Evolutionary conservation across 371 early-diverging fungal species (phyloP), one percentile per base, ranked within the genome.

Genomic region (Ordospora pajunii): DNA sequence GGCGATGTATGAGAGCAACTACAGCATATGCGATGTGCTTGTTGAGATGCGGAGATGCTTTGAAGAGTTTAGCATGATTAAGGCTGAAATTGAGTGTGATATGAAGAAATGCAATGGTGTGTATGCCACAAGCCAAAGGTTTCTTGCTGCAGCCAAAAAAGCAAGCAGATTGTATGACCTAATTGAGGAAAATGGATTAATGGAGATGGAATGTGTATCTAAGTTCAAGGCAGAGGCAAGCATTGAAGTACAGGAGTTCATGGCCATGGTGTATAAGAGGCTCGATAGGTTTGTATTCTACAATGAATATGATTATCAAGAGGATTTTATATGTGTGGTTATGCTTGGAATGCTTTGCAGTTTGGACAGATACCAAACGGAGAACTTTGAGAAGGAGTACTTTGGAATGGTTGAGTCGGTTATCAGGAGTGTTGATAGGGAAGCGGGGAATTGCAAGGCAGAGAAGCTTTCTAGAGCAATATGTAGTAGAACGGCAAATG

Each of bases 231-330:
- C 21, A 2, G 75, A 70, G 0, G 50, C 76, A 7, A 43, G 65
- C 22, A 21, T 23, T 19, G 67, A 76, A 23, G 46, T 65, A 12
- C 23, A 43, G n/a, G 54, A 66, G 17, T 11, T 73, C 22, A 64
- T 63, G 63, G 44, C 11, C 10, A 23, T 44, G 27, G 44, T 73
- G 7, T 73, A 50, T 43, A 42, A 23, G 2, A 66, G 53, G 23
- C 12, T 80, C 58, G 37, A 45, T 25, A 66, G 51, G 40, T 80
- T 70, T 70, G 62, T 76, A 27, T 71, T 66, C 23, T 12, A 67
- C 1, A 71, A 80, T 64, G 42, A 76, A 27, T 68, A 68, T 11
- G 65, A 80, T 23, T 65, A 76, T 40, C 53, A 63, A 11, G 68
- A 70, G 9, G 66, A 52, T 42, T 73, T 76, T 22, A 73, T 70